Base-by-base conservation (phyloP, 345 rosid genomes). In the Sapria himalayana region DNA sequence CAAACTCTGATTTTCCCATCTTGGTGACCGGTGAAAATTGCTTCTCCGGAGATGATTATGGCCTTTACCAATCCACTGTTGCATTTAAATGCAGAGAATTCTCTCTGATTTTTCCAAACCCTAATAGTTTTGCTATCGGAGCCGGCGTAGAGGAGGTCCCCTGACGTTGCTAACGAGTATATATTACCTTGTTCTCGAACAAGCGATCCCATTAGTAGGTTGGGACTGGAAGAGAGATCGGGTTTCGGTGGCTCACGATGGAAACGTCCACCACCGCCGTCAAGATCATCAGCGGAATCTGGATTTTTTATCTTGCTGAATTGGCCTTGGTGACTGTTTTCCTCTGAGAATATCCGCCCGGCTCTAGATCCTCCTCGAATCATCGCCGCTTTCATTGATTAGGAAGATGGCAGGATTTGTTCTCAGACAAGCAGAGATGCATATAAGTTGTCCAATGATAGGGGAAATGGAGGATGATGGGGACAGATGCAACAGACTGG, bases 181-280 rank as follows among this genome's bases (percentile, higher is more conserved):
- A 86, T 78, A 40, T 86, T 94, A 3, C 97, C 94, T 45, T 78
- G 85, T 56, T 86, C 91, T 0, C 94, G 81, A 5, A 86, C 71
- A 11, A 86, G 56, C 0, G 94, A 81, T 0, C 94, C 92, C 58
- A 81, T 43, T 10, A 86, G 74, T 15, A 66, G 62, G 13, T 74
- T 78, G 0, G 70, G 64, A 1, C 12, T 24, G 17, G 32, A 70
- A 49, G 47, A 43, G 41, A 25, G 45, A 15, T 15, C 21, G 20
- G 19, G 5, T 4, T 0, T 1, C 32, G 32, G 18, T 36, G 13
- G 2, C 4, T 9, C 4, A 9, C 11, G 19, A 5, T 16, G 10
- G 19, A 25, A 19, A 19, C 24, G 2, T 11, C 15, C 15, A 5
- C 19, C 23, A 9, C 3, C 0, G 4, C 18, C 9, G 2, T 17